These are phyloP conservation scores for Ceratobasidium sp. DNA, from an alignment of 1,284 basidiomycete genomes.

Conservation along the genomic window DNA sequence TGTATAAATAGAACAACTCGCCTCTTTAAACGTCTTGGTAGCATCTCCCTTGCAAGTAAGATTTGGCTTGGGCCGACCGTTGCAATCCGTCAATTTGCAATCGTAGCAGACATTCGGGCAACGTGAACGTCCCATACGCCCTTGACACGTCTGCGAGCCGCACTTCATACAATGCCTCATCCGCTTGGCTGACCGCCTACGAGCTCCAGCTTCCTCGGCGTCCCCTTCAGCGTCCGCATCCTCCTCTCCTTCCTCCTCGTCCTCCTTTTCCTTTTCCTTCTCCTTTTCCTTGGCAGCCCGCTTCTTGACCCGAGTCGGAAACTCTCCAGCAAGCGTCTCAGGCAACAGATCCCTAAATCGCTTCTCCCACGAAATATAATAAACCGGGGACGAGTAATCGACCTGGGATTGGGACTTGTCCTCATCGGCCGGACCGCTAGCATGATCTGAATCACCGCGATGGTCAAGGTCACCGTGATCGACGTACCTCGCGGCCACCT, in stretches of 20 bases:
- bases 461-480: neutral
- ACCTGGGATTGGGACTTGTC: constrained; percentile 11
- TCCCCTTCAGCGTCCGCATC: constrained; percentile 5
- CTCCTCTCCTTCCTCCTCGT: neutral
- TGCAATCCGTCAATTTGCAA: constrained; percentile 1
- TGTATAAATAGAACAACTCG: neutral
- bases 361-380: constrained; percentile 36
- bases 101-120: constrained; percentile 29
- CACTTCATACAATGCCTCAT: constrained; percentile 35
- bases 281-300: constrained; percentile 5
- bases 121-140: constrained; percentile 13
- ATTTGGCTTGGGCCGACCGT: constrained; percentile 23
- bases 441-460: constrained; percentile 7
- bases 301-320: constrained; percentile 11
- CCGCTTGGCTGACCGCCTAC: neutral
- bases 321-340: constrained; percentile 12
- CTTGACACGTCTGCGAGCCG: constrained; percentile 19
- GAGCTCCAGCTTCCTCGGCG: neutral
- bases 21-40: constrained; percentile 12
- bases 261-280: neutral
- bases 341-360: constrained; percentile 26
- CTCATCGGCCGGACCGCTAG: neutral
- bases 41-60: constrained; percentile 27
- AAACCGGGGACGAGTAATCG: constrained; percentile 25
- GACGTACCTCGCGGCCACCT: constrained; percentile 35